phyloP scores from a whole-genome alignment of 164 flowering plant species.

The Magnolia sinica region DNA sequence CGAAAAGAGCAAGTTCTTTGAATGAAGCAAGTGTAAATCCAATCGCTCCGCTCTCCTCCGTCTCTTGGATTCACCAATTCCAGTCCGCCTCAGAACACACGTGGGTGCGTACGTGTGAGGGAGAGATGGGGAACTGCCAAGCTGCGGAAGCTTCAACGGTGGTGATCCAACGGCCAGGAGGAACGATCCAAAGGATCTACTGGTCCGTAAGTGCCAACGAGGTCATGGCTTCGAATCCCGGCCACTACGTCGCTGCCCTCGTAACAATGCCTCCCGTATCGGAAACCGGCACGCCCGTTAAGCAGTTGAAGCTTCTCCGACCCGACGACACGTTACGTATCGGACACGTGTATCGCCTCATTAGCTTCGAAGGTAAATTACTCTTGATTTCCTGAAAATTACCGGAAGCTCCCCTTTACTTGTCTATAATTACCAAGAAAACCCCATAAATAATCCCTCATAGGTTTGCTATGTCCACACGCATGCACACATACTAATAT shows the following conservation, averaged over 20 bases:
- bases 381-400: neutral
- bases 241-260: constrained; percentile 65
- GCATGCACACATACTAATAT: no score
- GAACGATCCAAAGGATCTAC: constrained; percentile 49
- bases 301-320: constrained; percentile 68
- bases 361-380: neutral
- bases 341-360: constrained; percentile 58
- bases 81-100: neutral
- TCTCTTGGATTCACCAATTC: neutral
- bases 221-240: constrained; percentile 66
- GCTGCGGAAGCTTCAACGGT: constrained; percentile 71
- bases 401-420: no score
- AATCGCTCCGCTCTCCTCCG: neutral
- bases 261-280: constrained; percentile 23
- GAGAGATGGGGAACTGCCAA: constrained; percentile 74
- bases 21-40: neutral
- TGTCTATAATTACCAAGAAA: no score
- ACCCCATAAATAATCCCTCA: no score
- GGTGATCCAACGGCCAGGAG: constrained; percentile 55
- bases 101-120: neutral
- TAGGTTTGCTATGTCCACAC: no score
- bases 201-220: constrained; percentile 56
- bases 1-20: no score
- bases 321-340: constrained; percentile 63
- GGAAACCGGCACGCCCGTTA: constrained; percentile 38